Evolutionary conservation across 805 yeast species (phyloP), one percentile per base, ranked within the genome.

Genomic region (Barnettozyma populi): DNA sequence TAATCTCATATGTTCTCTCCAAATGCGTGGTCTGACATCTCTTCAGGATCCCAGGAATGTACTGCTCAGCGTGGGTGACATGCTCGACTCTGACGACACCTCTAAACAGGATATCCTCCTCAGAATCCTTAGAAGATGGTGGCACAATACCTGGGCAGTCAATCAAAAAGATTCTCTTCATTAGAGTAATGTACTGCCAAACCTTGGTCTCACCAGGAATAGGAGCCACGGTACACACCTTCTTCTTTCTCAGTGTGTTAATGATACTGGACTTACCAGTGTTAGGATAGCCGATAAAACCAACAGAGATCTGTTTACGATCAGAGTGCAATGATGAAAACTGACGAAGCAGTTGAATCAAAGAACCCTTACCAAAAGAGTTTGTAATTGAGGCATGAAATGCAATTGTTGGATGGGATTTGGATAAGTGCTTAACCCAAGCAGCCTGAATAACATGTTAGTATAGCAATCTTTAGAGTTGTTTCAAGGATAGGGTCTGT

Each of bases 61-160:
- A 92, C 66, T 90, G 97, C 68, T 92, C 99, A 5, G 99, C 97
- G 61, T 87, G 75, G 0, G 95, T 79, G 42, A 94, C 98, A 63
- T 92, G 96, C 66, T 92, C 99, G n/a, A 92, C 97, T 72, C 99
- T 85, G 2, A 92, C 99, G 18, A 94, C 99, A 64, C 99, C 99
- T 67, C 97, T 81, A 70, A 92, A 87, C 55, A 92, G 67, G 60
- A 92, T 89, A 67, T 92, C 98, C 24, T 96, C 82, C 64, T 89
- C 95, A 1, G 92, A 69, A 65, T 94, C 99, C 60, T 83, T 89
- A 25, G 82, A 65, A 16, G 95, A 86, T 24, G 99, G 99, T 9
- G 99, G 99, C 19, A 92, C 99, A 63, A 92, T 92, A 70, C 99
- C 99, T 2, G 99, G 99, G 74, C 99, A 94, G 70, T 92, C 99